Evolutionary conservation across 495 filamentous ascomycete genomes (phyloP).

Genomic region (Penicillium maclennaniae): DNA sequence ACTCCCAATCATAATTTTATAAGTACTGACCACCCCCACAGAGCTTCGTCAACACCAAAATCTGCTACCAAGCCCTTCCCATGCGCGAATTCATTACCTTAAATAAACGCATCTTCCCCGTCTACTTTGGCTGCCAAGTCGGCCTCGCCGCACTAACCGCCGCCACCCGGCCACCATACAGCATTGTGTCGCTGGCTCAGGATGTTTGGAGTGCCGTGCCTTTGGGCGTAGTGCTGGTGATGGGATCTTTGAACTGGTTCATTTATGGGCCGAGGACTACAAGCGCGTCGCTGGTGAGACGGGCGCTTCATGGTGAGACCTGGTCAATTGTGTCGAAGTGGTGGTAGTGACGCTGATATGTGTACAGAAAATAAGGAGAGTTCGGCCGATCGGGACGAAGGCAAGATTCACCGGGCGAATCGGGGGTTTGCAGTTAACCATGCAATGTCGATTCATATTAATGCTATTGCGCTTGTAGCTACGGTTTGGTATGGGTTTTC

Average conservation of each 20-base stretch:
- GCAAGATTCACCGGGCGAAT: constrained; percentile 37
- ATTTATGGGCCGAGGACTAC: constrained; percentile 47
- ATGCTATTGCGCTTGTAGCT: constrained; percentile 47
- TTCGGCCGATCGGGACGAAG: constrained; percentile 7
- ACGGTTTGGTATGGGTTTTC: constrained; percentile 49
- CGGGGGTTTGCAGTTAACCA: constrained; percentile 46
- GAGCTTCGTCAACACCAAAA: constrained; percentile 51
- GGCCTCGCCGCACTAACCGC: constrained; percentile 41
- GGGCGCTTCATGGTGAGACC: constrained; percentile 40
- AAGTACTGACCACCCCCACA: constrained; percentile 12
- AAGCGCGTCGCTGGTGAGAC: constrained; percentile 38
- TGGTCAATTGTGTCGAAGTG: too few species aligned
- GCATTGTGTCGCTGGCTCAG: constrained; percentile 31
- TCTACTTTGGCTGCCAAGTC: constrained; percentile 49
- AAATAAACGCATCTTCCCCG: constrained; percentile 51
- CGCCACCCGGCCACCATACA: constrained; percentile 42
- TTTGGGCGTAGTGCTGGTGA: constrained; percentile 34
- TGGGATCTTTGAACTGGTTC: constrained; percentile 44
- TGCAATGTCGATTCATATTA: constrained; percentile 55
- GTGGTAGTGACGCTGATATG: not conserved
- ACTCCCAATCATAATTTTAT: not conserved
- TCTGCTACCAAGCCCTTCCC: constrained; percentile 44
- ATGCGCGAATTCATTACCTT: constrained; percentile 46
- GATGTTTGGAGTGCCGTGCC: constrained; percentile 33
- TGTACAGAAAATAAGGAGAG: constrained; percentile 17